Evolutionary conservation across 345 rosid genomes (phyloP), one percentile per base, ranked within the genome.

Genomic region (Passiflora organensis): DNA sequence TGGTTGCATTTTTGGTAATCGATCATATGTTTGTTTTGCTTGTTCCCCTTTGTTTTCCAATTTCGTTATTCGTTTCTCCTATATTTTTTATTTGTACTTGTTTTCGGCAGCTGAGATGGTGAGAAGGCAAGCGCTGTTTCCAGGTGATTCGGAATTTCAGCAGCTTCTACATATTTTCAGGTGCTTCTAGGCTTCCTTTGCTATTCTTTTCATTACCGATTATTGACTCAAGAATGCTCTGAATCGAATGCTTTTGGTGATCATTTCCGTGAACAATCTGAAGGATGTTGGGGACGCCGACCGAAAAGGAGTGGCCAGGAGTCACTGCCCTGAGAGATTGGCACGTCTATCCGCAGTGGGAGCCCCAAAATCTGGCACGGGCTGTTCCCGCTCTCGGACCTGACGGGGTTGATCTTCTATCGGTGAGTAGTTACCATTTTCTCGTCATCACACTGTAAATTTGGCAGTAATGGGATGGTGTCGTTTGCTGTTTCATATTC

Each of bases 151-250:
- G 0, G 95, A 86, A 70, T 88, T 82, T 50, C 98, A 88, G 72
- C 98, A 91, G 65, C 65, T 91, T 85, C 96, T 91, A 53, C 96
- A 88, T 57, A 86, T 88, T 53, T 91, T 91, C 78, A 85, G 85
- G 96, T 87, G 42, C 25, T 62, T 19, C 17, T 10, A n/a, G n/a
- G n/a, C n/a, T n/a, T n/a, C n/a, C n/a, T n/a, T n/a, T n/a, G n/a
- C n/a, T n/a, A n/a, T n/a, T n/a, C n/a, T n/a, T n/a, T n/a, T n/a
- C n/a, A n/a, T n/a, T n/a, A n/a, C n/a, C n/a, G n/a, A n/a, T n/a
- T n/a, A n/a, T n/a, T n/a, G 52, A 49, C 34, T 8, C 3, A 28
- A 28, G 8, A 28, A 28, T 28, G 34, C 5, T 28, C 34, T 28
- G 34, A 2, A 2, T 28, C 8, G 8, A 28, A 2, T 2, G 5